Base-by-base conservation (phyloP, 768 basidiomycete species). In the Auriscalpium orientale region DNA sequence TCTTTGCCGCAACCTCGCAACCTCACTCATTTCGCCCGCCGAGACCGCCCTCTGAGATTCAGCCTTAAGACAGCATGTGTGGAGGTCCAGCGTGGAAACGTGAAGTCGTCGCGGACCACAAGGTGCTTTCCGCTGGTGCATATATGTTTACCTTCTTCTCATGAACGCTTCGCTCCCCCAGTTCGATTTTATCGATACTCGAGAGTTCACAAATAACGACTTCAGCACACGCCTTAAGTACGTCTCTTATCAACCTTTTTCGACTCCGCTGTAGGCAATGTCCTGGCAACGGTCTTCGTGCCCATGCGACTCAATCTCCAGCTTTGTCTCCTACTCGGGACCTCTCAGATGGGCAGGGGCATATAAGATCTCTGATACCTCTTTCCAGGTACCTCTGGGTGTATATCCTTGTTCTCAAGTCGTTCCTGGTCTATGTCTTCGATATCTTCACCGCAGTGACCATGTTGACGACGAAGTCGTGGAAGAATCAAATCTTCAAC, bases 401-500 rank as follows among this genome's bases (percentile, higher is more conserved):
- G 55, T 98, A 97, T 73, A 76, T 95, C 71, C 79, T 94, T 66
- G 84, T 98, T 55, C 82, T 97, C 77, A 98, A 97, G 72, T 92
- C 91, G 35, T 89, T 98, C 76, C 83, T 94, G 54, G 95, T 99
- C 72, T 97, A 98, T 73, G 77, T 95, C 58, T 89, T 91, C 71
- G 97, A 99, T 81, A 93, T 98, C 70, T 99, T 95, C 76, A 93
- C 95, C 38, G 94, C 92, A 59, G 82, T 92, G 59, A 97, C 95
- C 64, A 94, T 98, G 89, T 88, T 98, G 72, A 85, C 89, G 22
- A 93, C 94, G 20, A 78, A 80, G 43, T 79, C 82, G 36, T 99
- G 95, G 95, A 85, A 90, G 54, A 95, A 90, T 66, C 81, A 90
- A 70, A 97, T 98, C 66, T 89, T 91, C 72, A 76, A 83, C 58